A percentile compares a stretch with the other conserved stretches of the same genome.
These are phyloP conservation scores for Trichomonascaceae sp. DNA, from an alignment of 1,139 yeast species.

Conservation along the genomic window DNA sequence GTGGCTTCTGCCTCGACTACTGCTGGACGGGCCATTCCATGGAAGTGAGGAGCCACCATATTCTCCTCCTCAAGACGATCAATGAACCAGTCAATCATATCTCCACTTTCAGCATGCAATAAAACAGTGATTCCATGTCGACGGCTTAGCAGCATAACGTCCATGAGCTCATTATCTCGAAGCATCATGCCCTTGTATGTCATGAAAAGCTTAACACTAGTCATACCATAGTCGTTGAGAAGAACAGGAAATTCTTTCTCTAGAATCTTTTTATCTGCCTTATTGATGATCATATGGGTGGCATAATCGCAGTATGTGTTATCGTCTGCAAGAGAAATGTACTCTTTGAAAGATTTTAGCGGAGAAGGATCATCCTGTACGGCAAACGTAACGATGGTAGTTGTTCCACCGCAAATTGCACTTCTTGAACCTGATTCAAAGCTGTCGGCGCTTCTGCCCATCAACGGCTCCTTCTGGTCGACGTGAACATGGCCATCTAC, in stretches of 20 bases:
- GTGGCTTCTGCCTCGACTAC: background rate
- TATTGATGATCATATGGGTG: background rate
- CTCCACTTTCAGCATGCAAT: background rate
- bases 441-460: background rate
- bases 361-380: background rate
- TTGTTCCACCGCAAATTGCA: background rate
- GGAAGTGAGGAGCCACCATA: background rate
- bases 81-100: background rate
- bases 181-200: background rate
- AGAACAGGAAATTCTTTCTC: background rate
- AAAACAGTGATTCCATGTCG: background rate
- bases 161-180: background rate
- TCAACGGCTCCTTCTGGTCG: background rate
- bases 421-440: background rate
- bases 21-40: background rate
- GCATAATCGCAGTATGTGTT: background rate
- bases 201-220: background rate
- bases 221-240: background rate
- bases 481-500: background rate
- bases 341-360: background rate
- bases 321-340: background rate
- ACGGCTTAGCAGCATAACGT: background rate
- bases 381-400: background rate
- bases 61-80: background rate
- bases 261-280: background rate